Evolutionary conservation across 257 asterid genomes (phyloP), one percentile per base, ranked within the genome.

Genomic region (Oldenlandia corymbosa): DNA sequence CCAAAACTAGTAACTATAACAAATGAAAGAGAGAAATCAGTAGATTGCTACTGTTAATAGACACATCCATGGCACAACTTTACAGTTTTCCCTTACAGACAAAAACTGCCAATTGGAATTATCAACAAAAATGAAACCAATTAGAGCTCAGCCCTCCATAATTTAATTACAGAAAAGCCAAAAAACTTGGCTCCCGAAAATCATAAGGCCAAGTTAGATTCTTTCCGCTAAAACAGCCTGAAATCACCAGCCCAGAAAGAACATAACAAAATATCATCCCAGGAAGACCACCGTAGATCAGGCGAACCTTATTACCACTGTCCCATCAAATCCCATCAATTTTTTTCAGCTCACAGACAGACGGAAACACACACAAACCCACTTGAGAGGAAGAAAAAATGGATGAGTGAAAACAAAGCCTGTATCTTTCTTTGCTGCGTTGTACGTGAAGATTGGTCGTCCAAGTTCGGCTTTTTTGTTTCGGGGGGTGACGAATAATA

Each of bases 281-380:
- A 64, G 41, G 37, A 32, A 16, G 48, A 58, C 39, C 55, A 46
- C 43, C 65, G 18, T 51, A 51, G 71, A 67, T 71, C 71, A 60
- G 56, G 64, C 50, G 34, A 65, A 71, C 53, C 64, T 69, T 74
- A 74, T 65, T 74, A 58, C 43, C 76, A 62, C 42, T 5, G 32
- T 27, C 74, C 62, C 23, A 31, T 20, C 57, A 46, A 11, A 39
- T 41, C 28, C 2, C 26, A 60, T 2, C 26, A 45, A 46, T 20
- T 56, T 9, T 34, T 34, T 4, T 34, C 41, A 62, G 28, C 18
- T 46, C 53, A 39, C 63, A 61, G 52, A 52, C 21, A 62, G 37
- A 39, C 5, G 24, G 27, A 30, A 28, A 0, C 24, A 43, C 53
- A n/a, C n/a, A n/a, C n/a, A n/a, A n/a, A n/a, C n/a, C n/a, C n/a